A percentile compares a stretch with the other conserved stretches of the same genome.
Evolutionary conservation across 2,329 filamentous ascomycete genomes (phyloP).

Genomic region (Furcasterigmium furcatum): DNA sequence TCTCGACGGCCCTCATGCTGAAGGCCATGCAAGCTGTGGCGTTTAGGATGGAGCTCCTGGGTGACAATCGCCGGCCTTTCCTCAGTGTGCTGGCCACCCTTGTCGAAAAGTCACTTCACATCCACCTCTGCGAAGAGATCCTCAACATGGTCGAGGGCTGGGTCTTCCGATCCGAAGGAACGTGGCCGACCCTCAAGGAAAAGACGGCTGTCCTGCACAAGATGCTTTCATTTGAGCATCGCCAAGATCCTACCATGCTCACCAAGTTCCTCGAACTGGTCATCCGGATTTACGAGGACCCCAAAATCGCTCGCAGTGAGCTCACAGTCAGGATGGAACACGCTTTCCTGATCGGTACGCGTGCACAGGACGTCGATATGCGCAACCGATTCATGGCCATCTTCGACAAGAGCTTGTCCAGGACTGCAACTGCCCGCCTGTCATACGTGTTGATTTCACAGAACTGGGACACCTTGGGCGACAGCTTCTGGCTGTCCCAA

Average conservation of each 20-base stretch:
- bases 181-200: conserved; percentile 95
- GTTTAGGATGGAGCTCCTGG: conserved; percentile 85
- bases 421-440: conserved; percentile 82
- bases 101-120: conserved; percentile 91
- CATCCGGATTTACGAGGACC: conserved; percentile 96
- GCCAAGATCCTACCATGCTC: conserved; percentile 78
- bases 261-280: conserved; percentile 94
- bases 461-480: conserved; percentile 93
- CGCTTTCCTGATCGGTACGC: conserved; percentile 92
- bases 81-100: conserved; percentile 91
- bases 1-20: conserved; percentile 88
- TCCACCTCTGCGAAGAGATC: conserved; percentile 85
- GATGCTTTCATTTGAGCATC: conserved; percentile 93
- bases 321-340: conserved; percentile 97
- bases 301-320: conserved; percentile 91
- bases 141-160: conserved; percentile 90
- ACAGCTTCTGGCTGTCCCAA: conserved; percentile 96
- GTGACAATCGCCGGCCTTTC: conserved; percentile 88
- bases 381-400: conserved; percentile 95
- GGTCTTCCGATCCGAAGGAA: conserved; percentile 94
- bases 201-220: conserved; percentile 99
- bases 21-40: conserved; percentile 94
- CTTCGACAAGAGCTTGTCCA: conserved; percentile 92
- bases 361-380: conserved; percentile 94
- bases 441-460: conserved; percentile 87